These are phyloP conservation scores for Neurospora sp. DNA, from an alignment of 2,329 filamentous ascomycete genomes.

Conservation along the genomic window DNA sequence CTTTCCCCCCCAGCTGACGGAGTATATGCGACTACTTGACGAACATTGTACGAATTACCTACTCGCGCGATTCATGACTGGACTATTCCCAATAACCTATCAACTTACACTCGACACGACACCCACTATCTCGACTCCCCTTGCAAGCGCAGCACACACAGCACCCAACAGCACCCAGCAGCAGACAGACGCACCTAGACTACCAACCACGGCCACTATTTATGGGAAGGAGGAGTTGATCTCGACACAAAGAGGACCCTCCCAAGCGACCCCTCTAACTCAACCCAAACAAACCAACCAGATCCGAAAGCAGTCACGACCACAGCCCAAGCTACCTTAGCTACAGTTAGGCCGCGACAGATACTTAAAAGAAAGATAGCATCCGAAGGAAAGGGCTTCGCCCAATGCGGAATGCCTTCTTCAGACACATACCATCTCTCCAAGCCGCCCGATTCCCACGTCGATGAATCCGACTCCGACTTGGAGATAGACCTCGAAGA, in stretches of 20 bases:
- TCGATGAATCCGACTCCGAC: conserved; percentile 67
- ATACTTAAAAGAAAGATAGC: not conserved
- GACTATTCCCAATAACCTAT: not conserved
- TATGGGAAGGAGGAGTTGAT: not conserved
- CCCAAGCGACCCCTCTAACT: not conserved
- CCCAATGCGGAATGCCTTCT: conserved; percentile 45
- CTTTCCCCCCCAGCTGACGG: not conserved
- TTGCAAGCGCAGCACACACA: not conserved
- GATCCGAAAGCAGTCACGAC: not conserved
- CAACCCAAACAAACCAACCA: not conserved
- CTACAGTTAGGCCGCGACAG: not conserved
- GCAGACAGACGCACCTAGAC: not conserved
- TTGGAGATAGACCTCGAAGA: conserved; percentile 70
- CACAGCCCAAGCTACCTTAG: not conserved
- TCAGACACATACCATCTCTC: conserved; percentile 40
- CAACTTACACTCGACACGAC: not conserved
- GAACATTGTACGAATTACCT: not conserved
- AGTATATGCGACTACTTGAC: not conserved
- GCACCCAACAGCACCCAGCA: not conserved
- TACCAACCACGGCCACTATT: not conserved
- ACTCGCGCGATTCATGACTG: not conserved
- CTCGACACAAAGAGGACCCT: not conserved
- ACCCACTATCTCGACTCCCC: not conserved
- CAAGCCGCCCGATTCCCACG: conserved; percentile 54
- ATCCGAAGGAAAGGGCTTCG: conserved; percentile 2